Percentiles rank a stretch among this genome's conserved stretches.
phyloP scores from a whole-genome alignment of 2,329 filamentous ascomycete genomes.

The Aspergillus tanneri region DNA sequence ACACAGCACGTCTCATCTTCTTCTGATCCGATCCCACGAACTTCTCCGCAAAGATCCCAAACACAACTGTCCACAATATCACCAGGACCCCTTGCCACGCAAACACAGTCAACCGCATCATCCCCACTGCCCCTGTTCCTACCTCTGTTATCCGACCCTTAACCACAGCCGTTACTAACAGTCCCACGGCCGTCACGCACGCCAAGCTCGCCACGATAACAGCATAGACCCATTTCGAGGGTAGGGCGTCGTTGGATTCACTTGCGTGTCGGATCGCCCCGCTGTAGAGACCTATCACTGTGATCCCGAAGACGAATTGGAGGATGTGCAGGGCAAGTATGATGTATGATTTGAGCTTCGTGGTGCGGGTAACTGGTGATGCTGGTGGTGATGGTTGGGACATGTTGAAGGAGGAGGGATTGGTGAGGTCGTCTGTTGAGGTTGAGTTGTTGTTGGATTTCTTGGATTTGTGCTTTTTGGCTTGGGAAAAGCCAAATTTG shows the following conservation, averaged over 20 bases:
- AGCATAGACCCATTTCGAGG: slow-evolving; percentile 78
- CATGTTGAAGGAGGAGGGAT: slow-evolving; percentile 19
- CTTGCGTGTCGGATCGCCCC: slow-evolving; percentile 56
- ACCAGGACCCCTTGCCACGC: slow-evolving; percentile 71
- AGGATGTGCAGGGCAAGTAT: slow-evolving; percentile 62
- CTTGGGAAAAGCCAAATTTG: slow-evolving; percentile 29
- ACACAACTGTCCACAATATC: slow-evolving; percentile 76
- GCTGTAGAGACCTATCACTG: slow-evolving; percentile 77
- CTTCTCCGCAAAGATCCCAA: slow-evolving; percentile 79
- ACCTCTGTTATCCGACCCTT: slow-evolving; percentile 21
- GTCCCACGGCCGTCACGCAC: slow-evolving; percentile 63
- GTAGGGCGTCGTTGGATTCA: slow-evolving; percentile 51
- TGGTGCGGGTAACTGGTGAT: too few species aligned
- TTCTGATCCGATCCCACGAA: slow-evolving; percentile 56
- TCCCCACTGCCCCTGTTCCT: slow-evolving; percentile 31
- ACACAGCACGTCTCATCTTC: slow-evolving; percentile 68
- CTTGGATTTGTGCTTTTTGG: slow-evolving; percentile 32
- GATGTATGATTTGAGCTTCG: slow-evolving; percentile 23
- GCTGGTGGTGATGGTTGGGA: slow-evolving; percentile 16
- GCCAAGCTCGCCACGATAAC: slow-evolving; percentile 66
- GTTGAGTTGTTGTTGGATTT: slow-evolving; percentile 19
- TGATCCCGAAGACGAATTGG: slow-evolving; percentile 73
- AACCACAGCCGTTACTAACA: slow-evolving; percentile 58
- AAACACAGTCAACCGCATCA: slow-evolving; percentile 49
- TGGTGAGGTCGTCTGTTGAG: slow-evolving; percentile 16